These are phyloP conservation scores for Coniophora puteana DNA, from an alignment of 1,284 basidiomycete genomes.

Conservation along the genomic window DNA sequence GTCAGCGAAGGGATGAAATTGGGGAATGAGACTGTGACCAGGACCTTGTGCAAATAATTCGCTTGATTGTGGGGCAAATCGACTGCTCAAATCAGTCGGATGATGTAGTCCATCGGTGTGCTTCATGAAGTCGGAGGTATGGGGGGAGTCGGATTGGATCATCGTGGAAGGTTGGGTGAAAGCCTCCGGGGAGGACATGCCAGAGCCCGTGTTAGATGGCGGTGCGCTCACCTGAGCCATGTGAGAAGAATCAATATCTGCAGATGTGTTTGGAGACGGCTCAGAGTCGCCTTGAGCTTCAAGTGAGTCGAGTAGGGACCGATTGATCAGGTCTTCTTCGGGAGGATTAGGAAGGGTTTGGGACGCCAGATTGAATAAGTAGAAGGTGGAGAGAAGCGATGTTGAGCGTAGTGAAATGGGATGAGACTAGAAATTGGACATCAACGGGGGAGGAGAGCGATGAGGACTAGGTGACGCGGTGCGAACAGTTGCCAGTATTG, in stretches of 20 bases:
- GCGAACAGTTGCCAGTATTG: constrained; percentile 27
- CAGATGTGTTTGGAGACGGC: constrained; percentile 50
- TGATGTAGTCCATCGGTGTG: constrained; percentile 25
- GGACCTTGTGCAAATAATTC: constrained; percentile 26
- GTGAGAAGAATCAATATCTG: no score
- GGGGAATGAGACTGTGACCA: constrained; percentile 43
- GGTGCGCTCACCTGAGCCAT: constrained; percentile 27
- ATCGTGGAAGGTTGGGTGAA: constrained; percentile 46
- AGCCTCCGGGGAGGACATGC: constrained; percentile 47
- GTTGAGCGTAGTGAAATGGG: constrained; percentile 24
- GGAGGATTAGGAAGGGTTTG: constrained; percentile 41
- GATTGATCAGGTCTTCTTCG: constrained; percentile 82
- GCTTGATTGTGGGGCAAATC: constrained; percentile 26
- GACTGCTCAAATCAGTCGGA: constrained; percentile 32
- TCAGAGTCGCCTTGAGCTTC: constrained; percentile 79
- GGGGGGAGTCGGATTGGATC: constrained; percentile 51
- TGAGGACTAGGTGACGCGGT: constrained; percentile 13
- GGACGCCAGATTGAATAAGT: constrained; percentile 62
- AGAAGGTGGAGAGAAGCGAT: constrained; percentile 25
- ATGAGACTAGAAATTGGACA: constrained; percentile 29
- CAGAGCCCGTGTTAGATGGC: constrained; percentile 54
- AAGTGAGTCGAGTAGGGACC: constrained; percentile 73
- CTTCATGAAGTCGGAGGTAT: constrained; percentile 32
- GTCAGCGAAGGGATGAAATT: constrained; percentile 34
- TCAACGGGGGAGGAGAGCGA: constrained; percentile 31